phyloP scores from a whole-genome alignment of 164 flowering plant genomes.

The Liriodendron chinense region DNA sequence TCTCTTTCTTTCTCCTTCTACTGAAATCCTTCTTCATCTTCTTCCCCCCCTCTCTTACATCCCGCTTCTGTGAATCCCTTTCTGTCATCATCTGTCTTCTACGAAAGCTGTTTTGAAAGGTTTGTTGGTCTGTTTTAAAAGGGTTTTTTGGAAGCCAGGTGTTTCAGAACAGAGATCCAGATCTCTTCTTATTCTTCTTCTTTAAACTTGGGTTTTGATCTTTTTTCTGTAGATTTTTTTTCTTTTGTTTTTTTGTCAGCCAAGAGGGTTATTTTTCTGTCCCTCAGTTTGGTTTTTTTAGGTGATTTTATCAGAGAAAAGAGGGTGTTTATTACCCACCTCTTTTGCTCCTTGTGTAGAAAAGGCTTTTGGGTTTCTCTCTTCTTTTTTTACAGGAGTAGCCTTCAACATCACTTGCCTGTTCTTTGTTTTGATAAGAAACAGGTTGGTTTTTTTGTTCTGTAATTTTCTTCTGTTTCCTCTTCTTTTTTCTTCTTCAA shows the following conservation, averaged over 20 bases:
- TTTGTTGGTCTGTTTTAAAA: constrained; percentile 26
- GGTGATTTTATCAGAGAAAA: background rate
- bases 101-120: constrained; percentile 1
- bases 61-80: constrained; percentile 78
- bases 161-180: constrained; percentile 69
- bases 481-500: constrained; percentile 6
- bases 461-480: background rate
- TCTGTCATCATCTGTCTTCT: constrained; percentile 67
- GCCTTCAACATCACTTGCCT: constrained; percentile 26
- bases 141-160: constrained; percentile 38
- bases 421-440: constrained; percentile 46
- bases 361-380: constrained; percentile 8
- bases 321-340: constrained; percentile 29
- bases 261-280: constrained; percentile 59
- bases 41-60: constrained; percentile 17
- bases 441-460: constrained; percentile 31
- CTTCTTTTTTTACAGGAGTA: background rate
- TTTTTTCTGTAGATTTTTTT: constrained; percentile 7
- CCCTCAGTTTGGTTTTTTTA: constrained; percentile 35
- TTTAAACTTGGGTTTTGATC: constrained; percentile 3
- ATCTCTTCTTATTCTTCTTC: constrained; percentile 14
- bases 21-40: constrained; percentile 2
- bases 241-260: constrained; percentile 18
- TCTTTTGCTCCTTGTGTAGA: constrained; percentile 23
- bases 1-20: background rate